A percentile compares a stretch with the other conserved stretches of the same genome.
Evolutionary conservation across 139 green algal genomes (phyloP).

Genomic region (Chlorella sp.): DNA sequence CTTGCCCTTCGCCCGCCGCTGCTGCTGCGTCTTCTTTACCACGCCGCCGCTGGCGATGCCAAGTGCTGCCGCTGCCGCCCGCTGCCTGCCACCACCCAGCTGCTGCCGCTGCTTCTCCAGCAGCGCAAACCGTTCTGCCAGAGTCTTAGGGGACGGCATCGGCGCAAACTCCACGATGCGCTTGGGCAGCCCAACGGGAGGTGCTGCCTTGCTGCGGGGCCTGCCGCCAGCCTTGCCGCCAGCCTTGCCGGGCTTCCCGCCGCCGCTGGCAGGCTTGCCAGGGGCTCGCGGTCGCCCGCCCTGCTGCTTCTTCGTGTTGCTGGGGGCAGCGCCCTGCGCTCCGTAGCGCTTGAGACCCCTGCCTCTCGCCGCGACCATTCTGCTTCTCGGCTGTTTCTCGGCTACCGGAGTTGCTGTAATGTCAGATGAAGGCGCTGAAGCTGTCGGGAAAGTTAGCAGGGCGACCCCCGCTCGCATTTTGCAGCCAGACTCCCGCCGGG

Average conservation of each 20-base stretch:
- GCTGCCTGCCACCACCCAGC: neutral
- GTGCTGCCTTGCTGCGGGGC: neutral
- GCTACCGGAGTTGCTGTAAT: too few relatives aligned
- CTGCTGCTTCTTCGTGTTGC: neutral
- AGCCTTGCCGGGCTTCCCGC: neutral
- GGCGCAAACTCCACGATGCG: neutral
- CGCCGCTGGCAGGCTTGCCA: neutral
- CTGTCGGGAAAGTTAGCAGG: too few relatives aligned
- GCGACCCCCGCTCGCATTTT: too few relatives aligned
- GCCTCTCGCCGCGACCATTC: too few relatives aligned
- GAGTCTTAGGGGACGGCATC: neutral
- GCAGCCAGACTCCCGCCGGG: too few relatives aligned
- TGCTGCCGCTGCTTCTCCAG: conserved; percentile 14
- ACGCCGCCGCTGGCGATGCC: neutral
- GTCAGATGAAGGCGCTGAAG: too few relatives aligned
- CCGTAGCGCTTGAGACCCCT: too few relatives aligned
- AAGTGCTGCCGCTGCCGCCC: neutral
- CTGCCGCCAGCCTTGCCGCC: neutral
- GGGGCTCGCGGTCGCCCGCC: neutral
- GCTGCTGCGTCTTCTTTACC: neutral
- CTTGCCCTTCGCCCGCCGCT: neutral
- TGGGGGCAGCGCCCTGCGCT: neutral
- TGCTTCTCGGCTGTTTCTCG: too few relatives aligned
- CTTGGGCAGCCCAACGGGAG: too few relatives aligned
- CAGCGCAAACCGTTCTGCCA: conserved; percentile 18